Base-by-base conservation (phyloP, 2,329 filamentous ascomycete genomes). In the Fusarium beomiforme region DNA sequence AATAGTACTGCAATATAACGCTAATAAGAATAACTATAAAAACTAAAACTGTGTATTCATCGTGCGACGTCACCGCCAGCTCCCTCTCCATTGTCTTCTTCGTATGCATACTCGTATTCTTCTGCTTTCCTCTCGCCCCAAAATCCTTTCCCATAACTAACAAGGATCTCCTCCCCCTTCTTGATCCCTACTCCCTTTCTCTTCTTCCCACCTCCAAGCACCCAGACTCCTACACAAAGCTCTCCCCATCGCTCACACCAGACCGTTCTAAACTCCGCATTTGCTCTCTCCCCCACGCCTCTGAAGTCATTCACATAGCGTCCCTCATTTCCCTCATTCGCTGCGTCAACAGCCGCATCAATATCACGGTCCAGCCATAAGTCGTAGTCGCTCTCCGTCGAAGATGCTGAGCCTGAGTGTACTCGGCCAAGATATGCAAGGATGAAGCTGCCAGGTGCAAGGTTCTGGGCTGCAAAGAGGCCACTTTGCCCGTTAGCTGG, bases 141-240 rank as follows among this genome's bases (percentile, higher is more conserved):
- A 70, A 92, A 91, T 1, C 90, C 90, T 77, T 89, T 91, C 9
- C 89, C 90, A 74, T 92, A 91, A 70, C 88, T 91, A 16, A 92
- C 87, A 55, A 91, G 76, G 57, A 92, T 87, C 82, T 92, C 90
- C 66, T 90, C 85, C 3, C 89, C 89, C 79, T 87, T 89, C 51
- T 76, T 84, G 31, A 91, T 85, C 2, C 85, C 80, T 59, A 71
- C 68, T 66, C 75, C 47, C 24, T 61, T 66, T 57, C 47, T 66
- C 69, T 60, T 70, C 63, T 65, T 67, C 10, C 73, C 64, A 26
- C 74, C 67, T 29, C 71, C 76, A 36, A 89, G 73, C 16, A 89
- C 88, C 81, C 86, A 90, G 17, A 90, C 85, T 0, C 84, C 87
- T 81, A 91, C 89, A 19, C 84, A 86, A 49, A 83, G 81, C 81